These are phyloP conservation scores for Urtica urens DNA, from an alignment of 306 rosid species.

Conservation along the genomic window DNA sequence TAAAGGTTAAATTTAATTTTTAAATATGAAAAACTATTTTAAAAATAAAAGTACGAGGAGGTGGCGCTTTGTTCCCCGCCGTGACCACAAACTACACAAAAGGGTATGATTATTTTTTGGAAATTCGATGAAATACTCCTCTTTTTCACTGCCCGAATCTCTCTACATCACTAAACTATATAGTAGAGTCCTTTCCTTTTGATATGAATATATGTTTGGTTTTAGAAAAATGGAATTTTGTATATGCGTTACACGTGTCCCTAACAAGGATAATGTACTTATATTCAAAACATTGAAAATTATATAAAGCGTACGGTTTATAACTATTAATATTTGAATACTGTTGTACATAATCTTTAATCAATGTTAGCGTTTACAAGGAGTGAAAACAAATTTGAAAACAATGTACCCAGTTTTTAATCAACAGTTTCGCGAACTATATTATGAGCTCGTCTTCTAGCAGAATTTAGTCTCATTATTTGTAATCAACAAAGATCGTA, in stretches of 20 bases:
- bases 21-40: background rate
- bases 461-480: no score
- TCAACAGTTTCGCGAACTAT: no score
- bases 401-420: no score
- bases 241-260: background rate
- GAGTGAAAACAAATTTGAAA: no score
- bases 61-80: slow-evolving; percentile 70
- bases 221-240: background rate
- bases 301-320: no score
- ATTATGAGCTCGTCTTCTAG: no score
- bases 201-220: background rate
- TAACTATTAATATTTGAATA: no score
- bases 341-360: no score
- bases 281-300: no score
- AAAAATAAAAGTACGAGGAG: slow-evolving; percentile 33
- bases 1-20: background rate
- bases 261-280: background rate
- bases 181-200: background rate
- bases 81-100: slow-evolving; percentile 19
- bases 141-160: slow-evolving; percentile 53
- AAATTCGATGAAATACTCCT: slow-evolving; percentile 29
- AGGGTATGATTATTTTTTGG: slow-evolving; percentile 26
- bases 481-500: no score
- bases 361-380: no score
- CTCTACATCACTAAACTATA: slow-evolving; percentile 28